Evolutionary conservation across 306 rosid genomes (phyloP), one percentile per base, ranked within the genome.

Genomic region (Gynostemma pentaphyllum): DNA sequence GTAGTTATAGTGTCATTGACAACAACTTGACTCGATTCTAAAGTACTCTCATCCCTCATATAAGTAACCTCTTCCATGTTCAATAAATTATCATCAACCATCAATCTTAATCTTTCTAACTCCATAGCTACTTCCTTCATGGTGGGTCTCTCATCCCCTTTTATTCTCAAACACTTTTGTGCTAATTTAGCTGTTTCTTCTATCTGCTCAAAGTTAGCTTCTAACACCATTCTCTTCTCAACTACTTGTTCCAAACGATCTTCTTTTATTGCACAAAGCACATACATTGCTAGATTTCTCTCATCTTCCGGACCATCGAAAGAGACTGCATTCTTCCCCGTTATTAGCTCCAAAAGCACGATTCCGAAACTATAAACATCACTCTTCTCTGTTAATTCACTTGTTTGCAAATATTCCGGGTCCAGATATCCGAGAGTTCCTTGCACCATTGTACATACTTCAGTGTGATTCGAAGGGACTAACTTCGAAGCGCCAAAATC

Each of bases 311-410:
- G 49, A 46, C 18, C 55, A 4, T 50, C 65, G 5, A 69, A 79
- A 5, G 60, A 28, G 41, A 68, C 9, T 0, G 74, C 76, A 54
- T 74, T 73, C 45, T 37, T 75, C 21, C 85, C 76, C 0, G 83
- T 85, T 3, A 81, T 19, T n/a, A 85, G 36, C 66, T 85, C 87
- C 1, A 74, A 65, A 5, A 85, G 24, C 2, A 81, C 80, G 2
- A 85, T 81, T 8, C 85, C 83, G n/a, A 82, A 82, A 29, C 82
- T 82, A 15, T 82, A 82, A 0, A 82, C 87, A 41, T 79, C 84
- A 16, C 84, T 82, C 11, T 79, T 76, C 14, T 71, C 76, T 0
- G 74, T 79, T 6, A 82, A 10, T n/a, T 76, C 74, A 23, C 69
- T 55, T 23, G 76, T 68, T 0, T 46, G 69, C 47, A 76, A 10